Conservation (phyloP, 306 rosid genomes). For the Prunus mongolica region DNA sequence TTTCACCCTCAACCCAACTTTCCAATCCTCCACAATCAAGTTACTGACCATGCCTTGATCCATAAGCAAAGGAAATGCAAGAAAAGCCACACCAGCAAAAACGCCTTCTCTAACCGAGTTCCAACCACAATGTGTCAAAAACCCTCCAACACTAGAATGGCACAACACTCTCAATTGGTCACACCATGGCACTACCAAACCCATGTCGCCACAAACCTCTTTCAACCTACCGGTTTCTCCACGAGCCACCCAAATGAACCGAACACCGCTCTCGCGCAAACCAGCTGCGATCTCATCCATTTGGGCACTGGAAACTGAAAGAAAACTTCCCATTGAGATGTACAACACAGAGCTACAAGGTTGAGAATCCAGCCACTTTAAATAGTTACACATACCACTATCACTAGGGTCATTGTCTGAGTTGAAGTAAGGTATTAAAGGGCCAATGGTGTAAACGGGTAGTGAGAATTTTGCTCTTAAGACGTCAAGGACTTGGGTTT, state of each 20-base stretch:
- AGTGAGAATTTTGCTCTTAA: conserved; percentile 20
- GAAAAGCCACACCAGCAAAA: conserved; percentile 53
- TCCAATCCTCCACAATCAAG: conserved; percentile 52
- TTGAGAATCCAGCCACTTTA: conserved; percentile 42
- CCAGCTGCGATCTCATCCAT: conserved; percentile 45
- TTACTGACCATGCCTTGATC: conserved; percentile 43
- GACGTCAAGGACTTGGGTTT: conserved; percentile 31
- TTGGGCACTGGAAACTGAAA: conserved; percentile 41
- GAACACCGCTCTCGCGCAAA: conserved; percentile 28
- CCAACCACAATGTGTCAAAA: conserved; percentile 65
- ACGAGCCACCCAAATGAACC: conserved; percentile 48
- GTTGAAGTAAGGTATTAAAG: conserved; percentile 36
- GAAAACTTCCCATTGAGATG: conserved; percentile 49
- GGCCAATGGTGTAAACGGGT: conserved; percentile 46
- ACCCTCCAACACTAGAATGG: conserved; percentile 54
- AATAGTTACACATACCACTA: conserved; percentile 2
- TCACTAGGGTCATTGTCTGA: not conserved
- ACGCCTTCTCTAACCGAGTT: conserved; percentile 48
- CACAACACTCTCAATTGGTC: conserved; percentile 55
- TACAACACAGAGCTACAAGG: conserved; percentile 45
- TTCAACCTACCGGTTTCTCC: conserved; percentile 20
- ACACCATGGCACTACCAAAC: conserved; percentile 48
- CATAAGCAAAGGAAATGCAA: conserved; percentile 41
- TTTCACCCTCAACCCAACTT: conserved; percentile 50
- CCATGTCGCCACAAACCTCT: conserved; percentile 34